Percentiles rank a stretch among this genome's conserved stretches.
phyloP scores from a whole-genome alignment of 257 asterid species.

The Craterostigma plantagineum region DNA sequence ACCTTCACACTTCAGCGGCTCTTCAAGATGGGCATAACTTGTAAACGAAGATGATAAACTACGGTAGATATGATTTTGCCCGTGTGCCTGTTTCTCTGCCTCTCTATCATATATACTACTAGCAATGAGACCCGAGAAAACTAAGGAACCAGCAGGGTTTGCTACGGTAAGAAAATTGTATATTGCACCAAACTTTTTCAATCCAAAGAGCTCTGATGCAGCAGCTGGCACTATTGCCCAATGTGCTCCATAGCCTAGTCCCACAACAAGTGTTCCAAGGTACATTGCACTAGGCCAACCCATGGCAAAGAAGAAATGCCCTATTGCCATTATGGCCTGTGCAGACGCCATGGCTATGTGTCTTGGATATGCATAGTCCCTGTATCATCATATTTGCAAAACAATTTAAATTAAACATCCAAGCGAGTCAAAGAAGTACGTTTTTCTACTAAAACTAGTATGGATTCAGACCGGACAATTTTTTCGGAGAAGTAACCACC shows the following conservation, averaged over 20 bases:
- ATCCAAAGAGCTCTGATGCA: constrained; percentile 76
- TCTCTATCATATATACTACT: constrained; percentile 71
- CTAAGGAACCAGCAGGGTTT: constrained; percentile 66
- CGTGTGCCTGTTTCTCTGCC: constrained; percentile 66
- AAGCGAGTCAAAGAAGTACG: not conserved
- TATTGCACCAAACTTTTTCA: constrained; percentile 65
- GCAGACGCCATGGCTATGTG: constrained; percentile 62
- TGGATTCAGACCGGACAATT: constrained; percentile 27
- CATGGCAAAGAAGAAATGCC: constrained; percentile 76
- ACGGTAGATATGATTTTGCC: constrained; percentile 9
- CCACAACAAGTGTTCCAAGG: constrained; percentile 75
- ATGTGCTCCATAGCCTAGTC: constrained; percentile 93
- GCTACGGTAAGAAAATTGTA: constrained; percentile 78
- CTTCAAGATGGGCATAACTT: constrained; percentile 20
- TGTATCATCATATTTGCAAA: constrained; percentile 13
- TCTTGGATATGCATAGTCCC: constrained; percentile 84
- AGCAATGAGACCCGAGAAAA: constrained; percentile 68
- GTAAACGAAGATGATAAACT: constrained; percentile 21
- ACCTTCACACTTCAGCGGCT: constrained; percentile 57
- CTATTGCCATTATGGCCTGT: constrained; percentile 63
- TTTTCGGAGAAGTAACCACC: constrained; percentile 57
- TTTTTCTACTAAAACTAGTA: not conserved
- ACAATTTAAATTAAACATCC: not conserved
- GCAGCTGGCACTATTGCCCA: constrained; percentile 97
- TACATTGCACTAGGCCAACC: constrained; percentile 92